Conservation (phyloP, 164 flowering plant genomes). For the Annona squamosa region DNA sequence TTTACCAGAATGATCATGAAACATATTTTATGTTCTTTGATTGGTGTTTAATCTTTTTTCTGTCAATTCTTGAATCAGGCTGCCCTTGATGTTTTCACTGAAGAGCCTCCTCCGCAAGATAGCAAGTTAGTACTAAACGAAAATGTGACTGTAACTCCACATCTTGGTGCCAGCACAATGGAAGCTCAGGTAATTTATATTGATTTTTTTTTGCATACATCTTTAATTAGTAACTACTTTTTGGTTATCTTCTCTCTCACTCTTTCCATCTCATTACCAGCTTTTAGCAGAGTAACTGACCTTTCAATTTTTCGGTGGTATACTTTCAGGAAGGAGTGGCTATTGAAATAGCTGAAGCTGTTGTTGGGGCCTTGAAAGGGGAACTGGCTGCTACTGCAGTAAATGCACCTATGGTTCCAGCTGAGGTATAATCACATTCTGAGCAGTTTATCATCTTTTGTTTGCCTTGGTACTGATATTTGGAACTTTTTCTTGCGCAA, state of each 20-base stretch:
- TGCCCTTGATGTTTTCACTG: conserved; percentile 77
- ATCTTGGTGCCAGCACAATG: conserved; percentile 85
- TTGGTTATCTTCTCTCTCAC: neutral
- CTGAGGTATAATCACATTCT: conserved; percentile 42
- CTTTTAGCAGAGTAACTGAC: neutral
- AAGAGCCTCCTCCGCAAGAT: conserved; percentile 68
- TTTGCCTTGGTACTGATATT: neutral
- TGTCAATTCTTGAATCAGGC: conserved; percentile 35
- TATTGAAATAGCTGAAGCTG: conserved; percentile 84
- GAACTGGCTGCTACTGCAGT: conserved; percentile 83
- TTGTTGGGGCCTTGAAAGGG: conserved; percentile 62
- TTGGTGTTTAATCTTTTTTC: neutral
- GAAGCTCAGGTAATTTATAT: conserved; percentile 64
- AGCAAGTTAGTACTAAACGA: conserved; percentile 62
- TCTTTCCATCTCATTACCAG: neutral
- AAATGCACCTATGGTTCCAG: conserved; percentile 81
- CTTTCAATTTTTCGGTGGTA: neutral
- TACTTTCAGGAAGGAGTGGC: conserved; percentile 73
- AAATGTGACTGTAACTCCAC: conserved; percentile 72
- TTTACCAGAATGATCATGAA: neutral
- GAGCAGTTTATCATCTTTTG: neutral
- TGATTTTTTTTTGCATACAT: neutral
- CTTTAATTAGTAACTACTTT: neutral
- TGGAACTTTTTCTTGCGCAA: neutral
- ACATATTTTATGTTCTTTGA: neutral